Conservation (phyloP, 164 flowering plant species). For the Piper longum region DNA sequence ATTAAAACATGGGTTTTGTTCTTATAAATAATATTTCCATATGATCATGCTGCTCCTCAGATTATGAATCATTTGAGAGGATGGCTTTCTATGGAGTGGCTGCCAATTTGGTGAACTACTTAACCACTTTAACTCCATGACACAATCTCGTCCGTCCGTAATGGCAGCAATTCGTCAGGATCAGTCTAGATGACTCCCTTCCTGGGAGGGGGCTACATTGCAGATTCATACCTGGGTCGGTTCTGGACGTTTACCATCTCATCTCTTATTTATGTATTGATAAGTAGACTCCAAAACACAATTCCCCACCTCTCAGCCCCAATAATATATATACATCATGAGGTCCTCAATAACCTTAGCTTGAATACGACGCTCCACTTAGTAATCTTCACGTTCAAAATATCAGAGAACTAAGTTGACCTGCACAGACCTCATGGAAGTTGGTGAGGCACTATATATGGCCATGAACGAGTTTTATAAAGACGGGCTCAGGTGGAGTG, state of each 20-base stretch:
- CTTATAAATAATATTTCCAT: neutral
- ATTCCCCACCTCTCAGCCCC: neutral
- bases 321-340: neutral
- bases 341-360: neutral
- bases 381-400: neutral
- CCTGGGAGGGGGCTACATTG: conserved; percentile 77
- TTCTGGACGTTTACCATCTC: conserved; percentile 83
- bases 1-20: too few species aligned
- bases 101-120: conserved; percentile 66
- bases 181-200: conserved; percentile 81
- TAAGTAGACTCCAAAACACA: conserved; percentile 11
- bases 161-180: conserved; percentile 87
- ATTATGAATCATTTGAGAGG: conserved; percentile 87
- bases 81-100: conserved; percentile 89
- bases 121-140: conserved; percentile 68
- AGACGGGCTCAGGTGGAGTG: too few species aligned
- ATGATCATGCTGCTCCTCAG: conserved; percentile 13
- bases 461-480: too few species aligned
- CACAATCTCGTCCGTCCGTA: conserved; percentile 65
- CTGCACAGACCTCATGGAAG: too few species aligned
- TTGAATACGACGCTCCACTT: neutral
- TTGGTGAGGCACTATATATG: too few species aligned
- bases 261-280: conserved; percentile 67
- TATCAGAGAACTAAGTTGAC: too few species aligned
- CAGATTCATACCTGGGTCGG: conserved; percentile 72